Evolutionary conservation across 345 rosid species (phyloP), one percentile per base, ranked within the genome.

Genomic region (Sisymbrium irio): DNA sequence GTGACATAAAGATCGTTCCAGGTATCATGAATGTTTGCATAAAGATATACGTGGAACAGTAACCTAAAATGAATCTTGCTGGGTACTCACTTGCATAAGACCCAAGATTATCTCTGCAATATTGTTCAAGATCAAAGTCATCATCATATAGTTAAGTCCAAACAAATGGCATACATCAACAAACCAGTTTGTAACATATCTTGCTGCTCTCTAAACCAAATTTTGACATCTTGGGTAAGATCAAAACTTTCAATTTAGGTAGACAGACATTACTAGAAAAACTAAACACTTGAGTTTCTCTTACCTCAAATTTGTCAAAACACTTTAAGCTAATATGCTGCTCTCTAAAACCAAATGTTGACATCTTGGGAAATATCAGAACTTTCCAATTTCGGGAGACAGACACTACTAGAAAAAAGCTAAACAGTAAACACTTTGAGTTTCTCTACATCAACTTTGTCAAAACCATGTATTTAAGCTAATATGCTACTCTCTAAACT

Each of bases 21-120:
- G 97, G 99, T 69, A 95, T 94, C 99, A 94, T 94, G 77, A 94
- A 94, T 12, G 97, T 95, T 83, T 95, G 99, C 99, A 95, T 95
- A 84, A 95, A 95, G 81, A 95, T 90, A 76, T 94, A 95, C 0
- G 93, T 95, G 4, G 99, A 87, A 74, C 97, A 92, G 82, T 94
- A 94, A 55, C 97, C 97, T 75, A 94, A 79, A 61, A 92, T 85
- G 80, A 94, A 94, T 64, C 84, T 86, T 25, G 85, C 88, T 28
- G 95, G 97, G 57, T 87, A 84, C 50, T 92, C 92, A 9, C 78
- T 83, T 58, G 96, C 96, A 84, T 89, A 89, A 12, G 83, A 83
- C 45, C 86, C 92, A 61, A 95, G 93, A 82, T 81, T 85, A 20
- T 88, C 90, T 80, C 97, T 95, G 97, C 81, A 54, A 83, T 5